Conservation (phyloP, 805 yeast species). For the Pichia membranifaciens region DNA sequence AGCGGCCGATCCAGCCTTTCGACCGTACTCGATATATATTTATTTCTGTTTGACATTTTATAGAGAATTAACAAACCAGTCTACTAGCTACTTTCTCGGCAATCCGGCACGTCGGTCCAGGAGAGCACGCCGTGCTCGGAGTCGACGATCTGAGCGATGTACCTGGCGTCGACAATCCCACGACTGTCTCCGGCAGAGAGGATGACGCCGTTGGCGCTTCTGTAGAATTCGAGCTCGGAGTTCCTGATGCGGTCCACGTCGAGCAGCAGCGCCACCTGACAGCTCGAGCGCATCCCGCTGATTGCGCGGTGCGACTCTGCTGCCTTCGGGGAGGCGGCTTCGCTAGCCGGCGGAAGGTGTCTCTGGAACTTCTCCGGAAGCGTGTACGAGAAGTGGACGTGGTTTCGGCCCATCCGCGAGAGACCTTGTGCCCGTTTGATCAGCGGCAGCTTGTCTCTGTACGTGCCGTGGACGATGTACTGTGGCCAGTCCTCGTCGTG, state of each 20-base stretch:
- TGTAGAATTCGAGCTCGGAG: conserved; percentile 46
- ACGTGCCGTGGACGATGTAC: conserved; percentile 78
- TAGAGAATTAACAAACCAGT: no score
- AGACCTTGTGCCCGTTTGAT: conserved; percentile 56
- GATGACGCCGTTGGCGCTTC: conserved; percentile 70
- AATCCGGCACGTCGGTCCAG: not conserved
- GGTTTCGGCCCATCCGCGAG: conserved; percentile 67
- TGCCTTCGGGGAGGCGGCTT: no score
- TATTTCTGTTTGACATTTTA: not conserved
- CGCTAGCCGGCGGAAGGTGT: no score
- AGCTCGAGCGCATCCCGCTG: conserved; percentile 66
- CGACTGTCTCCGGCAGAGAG: conserved; percentile 53
- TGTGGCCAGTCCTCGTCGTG: conserved; percentile 39
- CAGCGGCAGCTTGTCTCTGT: conserved; percentile 35
- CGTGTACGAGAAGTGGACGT: conserved; percentile 77
- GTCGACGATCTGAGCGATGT: conserved; percentile 33
- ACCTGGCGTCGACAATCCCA: conserved; percentile 45
- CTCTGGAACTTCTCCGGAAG: conserved; percentile 31
- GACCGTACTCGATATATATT: not conserved
- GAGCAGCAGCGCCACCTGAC: conserved; percentile 56
- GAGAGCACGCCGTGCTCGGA: conserved; percentile 7
- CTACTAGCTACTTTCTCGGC: no score
- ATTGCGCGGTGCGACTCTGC: no score
- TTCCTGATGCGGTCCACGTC: conserved; percentile 45
- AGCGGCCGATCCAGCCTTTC: not conserved